Evolutionary conservation across 2,329 filamentous ascomycete genomes (phyloP).

Genomic region (Didymosphaeria variabile): DNA sequence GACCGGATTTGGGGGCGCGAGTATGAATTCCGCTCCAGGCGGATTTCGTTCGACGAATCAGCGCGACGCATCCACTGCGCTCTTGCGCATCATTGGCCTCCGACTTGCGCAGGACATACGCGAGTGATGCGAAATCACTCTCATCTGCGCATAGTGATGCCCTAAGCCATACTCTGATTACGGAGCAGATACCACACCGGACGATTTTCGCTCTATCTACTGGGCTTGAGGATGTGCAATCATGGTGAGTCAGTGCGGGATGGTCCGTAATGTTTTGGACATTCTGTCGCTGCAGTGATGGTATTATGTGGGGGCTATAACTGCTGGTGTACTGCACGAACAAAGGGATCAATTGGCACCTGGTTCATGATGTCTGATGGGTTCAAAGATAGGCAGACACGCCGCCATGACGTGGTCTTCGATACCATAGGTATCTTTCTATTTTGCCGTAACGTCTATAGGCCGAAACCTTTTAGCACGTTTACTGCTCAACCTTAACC

Average conservation of each 20-base stretch:
- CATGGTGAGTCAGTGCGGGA: background rate
- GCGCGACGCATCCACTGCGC: background rate
- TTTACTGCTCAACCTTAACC: background rate
- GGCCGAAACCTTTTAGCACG: background rate
- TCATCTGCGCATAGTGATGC: background rate
- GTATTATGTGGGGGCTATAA: background rate
- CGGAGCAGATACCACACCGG: background rate
- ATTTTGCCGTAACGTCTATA: background rate
- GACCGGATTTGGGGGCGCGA: background rate
- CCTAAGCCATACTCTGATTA: background rate
- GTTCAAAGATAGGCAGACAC: no score
- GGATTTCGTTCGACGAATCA: background rate
- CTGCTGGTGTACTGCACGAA: background rate
- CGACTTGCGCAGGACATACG: background rate
- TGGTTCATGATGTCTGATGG: no score
- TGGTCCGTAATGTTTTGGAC: background rate
- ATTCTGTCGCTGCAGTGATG: background rate
- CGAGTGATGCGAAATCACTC: background rate
- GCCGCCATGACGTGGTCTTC: no score
- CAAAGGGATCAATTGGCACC: no score
- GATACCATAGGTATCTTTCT: no score
- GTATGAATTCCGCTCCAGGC: background rate
- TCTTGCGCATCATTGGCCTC: background rate
- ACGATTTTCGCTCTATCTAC: slow-evolving; percentile 25
- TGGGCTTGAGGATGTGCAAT: background rate